Conservation (phyloP, 768 basidiomycete species). For the Trametes cubensis region DNA sequence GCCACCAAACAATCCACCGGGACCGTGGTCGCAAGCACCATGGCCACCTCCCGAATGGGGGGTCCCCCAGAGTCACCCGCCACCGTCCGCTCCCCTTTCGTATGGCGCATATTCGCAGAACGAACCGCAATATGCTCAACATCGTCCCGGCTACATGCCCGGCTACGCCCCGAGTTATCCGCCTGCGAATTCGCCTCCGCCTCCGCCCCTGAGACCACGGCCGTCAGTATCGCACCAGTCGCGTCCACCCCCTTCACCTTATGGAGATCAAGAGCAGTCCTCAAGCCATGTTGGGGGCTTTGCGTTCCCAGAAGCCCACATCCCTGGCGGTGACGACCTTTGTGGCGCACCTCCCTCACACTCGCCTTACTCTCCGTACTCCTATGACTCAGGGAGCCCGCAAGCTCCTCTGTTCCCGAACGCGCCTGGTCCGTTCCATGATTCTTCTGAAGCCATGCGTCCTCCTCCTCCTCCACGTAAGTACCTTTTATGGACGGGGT, state of each 20-base stretch:
- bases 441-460: constrained; percentile 31
- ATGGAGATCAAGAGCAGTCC: background rate
- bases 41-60: constrained; percentile 34
- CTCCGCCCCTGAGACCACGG: constrained; percentile 22
- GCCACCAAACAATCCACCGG: background rate
- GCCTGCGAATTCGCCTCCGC: constrained; percentile 8
- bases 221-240: constrained; percentile 20
- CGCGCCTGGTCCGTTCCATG: constrained; percentile 16
- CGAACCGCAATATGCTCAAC: background rate
- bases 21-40: constrained; percentile 22
- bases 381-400: background rate
- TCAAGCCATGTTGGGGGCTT: constrained; percentile 19
- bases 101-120: background rate
- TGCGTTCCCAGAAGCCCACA: constrained; percentile 30
- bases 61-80: constrained; percentile 9
- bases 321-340: constrained; percentile 9
- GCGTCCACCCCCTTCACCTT: constrained; percentile 13
- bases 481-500: constrained; percentile 24
- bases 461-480: constrained; percentile 43
- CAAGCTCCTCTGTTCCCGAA: constrained; percentile 15
- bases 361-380: constrained; percentile 3
- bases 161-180: constrained; percentile 18
- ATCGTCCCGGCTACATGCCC: constrained; percentile 3
- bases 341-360: constrained; percentile 6
- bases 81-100: background rate